phyloP scores from a whole-genome alignment of 257 asterid species.

The Solanum chiquidenum region DNA sequence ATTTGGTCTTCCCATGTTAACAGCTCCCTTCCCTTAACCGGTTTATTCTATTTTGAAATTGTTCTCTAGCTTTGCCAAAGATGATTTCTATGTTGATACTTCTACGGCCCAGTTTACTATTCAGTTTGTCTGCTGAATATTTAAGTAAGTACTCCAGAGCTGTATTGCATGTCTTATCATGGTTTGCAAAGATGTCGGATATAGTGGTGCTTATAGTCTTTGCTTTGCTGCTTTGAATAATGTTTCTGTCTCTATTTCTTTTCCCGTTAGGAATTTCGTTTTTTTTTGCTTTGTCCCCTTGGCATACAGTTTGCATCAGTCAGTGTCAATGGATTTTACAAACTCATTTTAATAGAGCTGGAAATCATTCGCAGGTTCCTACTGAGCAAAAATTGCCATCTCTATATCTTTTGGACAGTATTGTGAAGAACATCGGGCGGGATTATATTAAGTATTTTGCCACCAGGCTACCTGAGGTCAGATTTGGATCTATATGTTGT shows the following conservation, averaged over 20 bases:
- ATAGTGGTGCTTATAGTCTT: not conserved
- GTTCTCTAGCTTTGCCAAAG: not conserved
- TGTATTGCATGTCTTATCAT: not conserved
- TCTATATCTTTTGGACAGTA: slow-evolving; percentile 15
- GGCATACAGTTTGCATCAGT: not conserved
- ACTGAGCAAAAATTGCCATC: slow-evolving; percentile 14
- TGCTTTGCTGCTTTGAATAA: not conserved
- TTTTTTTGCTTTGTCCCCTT: not conserved
- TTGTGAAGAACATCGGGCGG: slow-evolving; percentile 19
- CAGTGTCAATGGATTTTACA: not conserved
- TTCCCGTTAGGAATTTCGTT: not conserved
- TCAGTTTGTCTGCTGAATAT: not conserved
- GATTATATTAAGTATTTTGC: slow-evolving; percentile 18
- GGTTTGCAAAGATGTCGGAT: not conserved
- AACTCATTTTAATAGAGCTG: not conserved
- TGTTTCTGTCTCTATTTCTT: not conserved
- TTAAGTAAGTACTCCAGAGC: not conserved
- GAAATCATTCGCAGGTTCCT: slow-evolving; percentile 8
- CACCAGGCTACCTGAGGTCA: slow-evolving; percentile 10
- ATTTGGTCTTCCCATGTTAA: not conserved
- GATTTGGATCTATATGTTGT: not conserved
- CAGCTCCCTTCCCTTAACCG: not conserved
- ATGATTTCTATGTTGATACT: not conserved
- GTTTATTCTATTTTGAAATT: not conserved
- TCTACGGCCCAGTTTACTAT: not conserved